Base-by-base conservation (phyloP, 148 eudicot species). In the Drosera capensis region DNA sequence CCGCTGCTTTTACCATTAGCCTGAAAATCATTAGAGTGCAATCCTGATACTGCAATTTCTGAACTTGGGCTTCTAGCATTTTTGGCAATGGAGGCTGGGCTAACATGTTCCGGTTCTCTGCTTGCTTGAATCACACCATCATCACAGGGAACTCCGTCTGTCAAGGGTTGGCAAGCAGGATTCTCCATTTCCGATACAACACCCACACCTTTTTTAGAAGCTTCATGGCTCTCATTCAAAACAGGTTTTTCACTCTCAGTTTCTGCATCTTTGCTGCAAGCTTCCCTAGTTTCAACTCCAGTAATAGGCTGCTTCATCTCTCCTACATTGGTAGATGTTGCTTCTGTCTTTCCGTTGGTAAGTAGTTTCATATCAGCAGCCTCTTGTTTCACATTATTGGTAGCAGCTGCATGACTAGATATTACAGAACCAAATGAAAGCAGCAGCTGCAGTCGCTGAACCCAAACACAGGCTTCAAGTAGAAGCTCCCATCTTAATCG, bases 401-500 rank as follows among this genome's bases (percentile, higher is more conserved):
- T 39, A 54, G 55, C 46, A 55, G 58, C 18, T n/a, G 45, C 43
- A 47, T n/a, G n/a, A n/a, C 48, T 25, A 18, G 56, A 49, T 20
- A 20, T 51, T 34, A 66, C 49, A 41, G 68, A 41, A 41, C 20
- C 78, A 45, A 76, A 71, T 41, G 86, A 82, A 49, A 70, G 68
- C 25, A 88, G 51, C 25, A 70, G 57, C 31, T 75, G 72, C 51
- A 90, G 58, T 43, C 97, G 86, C 12, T 51, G 68, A 61, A 73
- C 76, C 97, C 97, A 90, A 25, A 84, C 43, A 44, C 65, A 75
- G 3, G 87, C 82, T 71, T 69, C 84, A 45, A 90, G 72, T 16
- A 78, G 44, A 53, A 90, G 80, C 49, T 67, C 97, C 60, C 68
- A 70, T 12, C 67, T 60, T 50, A 80, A 44, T 43, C 57, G 61